These are phyloP conservation scores for Diophrys appendiculata DNA, from an alignment of 73 alveolate species.

Conservation along the genomic window DNA sequence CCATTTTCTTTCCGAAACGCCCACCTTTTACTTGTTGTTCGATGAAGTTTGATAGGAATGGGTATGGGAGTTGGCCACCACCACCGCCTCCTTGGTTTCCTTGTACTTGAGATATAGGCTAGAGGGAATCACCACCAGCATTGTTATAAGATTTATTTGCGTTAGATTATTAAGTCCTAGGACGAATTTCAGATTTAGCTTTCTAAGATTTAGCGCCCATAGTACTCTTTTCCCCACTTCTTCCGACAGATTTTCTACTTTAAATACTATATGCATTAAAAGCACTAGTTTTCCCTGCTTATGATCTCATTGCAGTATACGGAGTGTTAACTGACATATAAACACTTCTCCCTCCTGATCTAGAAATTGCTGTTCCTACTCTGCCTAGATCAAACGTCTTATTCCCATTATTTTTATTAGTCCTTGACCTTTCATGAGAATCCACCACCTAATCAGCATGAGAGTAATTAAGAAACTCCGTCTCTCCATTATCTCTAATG, in stretches of 20 bases:
- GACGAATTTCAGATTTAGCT: neutral
- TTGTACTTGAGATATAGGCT: no score
- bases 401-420: neutral
- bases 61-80: constrained; percentile 26
- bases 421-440: neutral
- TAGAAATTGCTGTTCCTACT: neutral
- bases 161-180: neutral
- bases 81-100: no score
- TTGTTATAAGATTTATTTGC: neutral
- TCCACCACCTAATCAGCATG: neutral
- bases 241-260: neutral
- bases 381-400: neutral
- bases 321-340: constrained; percentile 1
- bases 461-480: neutral
- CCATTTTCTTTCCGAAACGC: constrained; percentile 25
- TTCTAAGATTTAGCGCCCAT: neutral
- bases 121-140: neutral
- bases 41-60: constrained; percentile 12
- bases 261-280: neutral
- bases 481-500: neutral
- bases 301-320: neutral
- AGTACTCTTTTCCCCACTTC: neutral
- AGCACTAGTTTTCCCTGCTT: neutral
- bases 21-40: constrained; percentile 1
- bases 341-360: neutral